phyloP scores from a whole-genome alignment of 305 asterid species.

The Fraxinus dipetala region DNA sequence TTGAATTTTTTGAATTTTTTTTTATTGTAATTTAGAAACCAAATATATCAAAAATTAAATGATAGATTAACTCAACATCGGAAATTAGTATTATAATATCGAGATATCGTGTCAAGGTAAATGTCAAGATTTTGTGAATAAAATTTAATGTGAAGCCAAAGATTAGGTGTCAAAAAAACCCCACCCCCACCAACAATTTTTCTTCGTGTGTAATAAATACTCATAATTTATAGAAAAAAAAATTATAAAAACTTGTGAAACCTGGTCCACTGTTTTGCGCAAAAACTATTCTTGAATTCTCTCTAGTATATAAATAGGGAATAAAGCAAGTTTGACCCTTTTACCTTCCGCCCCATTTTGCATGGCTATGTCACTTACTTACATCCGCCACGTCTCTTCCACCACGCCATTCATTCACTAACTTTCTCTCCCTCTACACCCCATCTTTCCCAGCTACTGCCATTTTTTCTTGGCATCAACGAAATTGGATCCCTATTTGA shows the following conservation, averaged over 20 bases:
- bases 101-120: background rate
- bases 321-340: background rate
- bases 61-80: background rate
- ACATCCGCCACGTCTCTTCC: background rate
- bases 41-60: background rate
- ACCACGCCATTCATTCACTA: background rate
- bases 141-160: background rate
- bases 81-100: too few species aligned
- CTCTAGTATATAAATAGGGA: too few species aligned
- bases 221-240: background rate
- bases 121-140: background rate
- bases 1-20: too few species aligned
- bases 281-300: background rate
- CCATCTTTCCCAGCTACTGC: background rate
- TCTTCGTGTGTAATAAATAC: background rate
- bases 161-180: background rate
- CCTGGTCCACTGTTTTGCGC: background rate
- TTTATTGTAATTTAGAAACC: too few species aligned
- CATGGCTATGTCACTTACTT: conserved; percentile 27
- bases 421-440: conserved; percentile 11
- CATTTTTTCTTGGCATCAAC: background rate
- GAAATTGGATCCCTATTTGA: background rate
- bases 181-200: background rate
- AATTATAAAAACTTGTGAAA: background rate
- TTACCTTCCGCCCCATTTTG: conserved; percentile 14